Evolutionary conservation across 441 rosid species (phyloP), one percentile per base, ranked within the genome.

Genomic region (Syzygium malaccense): DNA sequence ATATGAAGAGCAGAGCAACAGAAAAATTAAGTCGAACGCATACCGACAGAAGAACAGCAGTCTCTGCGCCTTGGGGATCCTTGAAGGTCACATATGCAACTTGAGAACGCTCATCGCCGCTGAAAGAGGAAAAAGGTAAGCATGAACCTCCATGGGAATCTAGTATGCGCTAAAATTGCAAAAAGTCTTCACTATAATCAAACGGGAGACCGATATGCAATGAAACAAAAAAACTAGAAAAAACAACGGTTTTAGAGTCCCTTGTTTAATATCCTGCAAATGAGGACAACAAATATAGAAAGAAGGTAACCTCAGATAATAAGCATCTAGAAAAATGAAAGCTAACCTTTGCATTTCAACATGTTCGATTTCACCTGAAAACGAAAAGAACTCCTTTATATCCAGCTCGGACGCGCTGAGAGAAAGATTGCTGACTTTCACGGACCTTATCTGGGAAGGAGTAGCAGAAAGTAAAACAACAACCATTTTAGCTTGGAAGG

Each of bases 61-160:
- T 95, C 88, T 94, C 95, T 13, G 96, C 96, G 79, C 97, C 97
- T 90, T 94, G 94, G 75, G 94, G 84, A 90, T 94, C 94, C 91
- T 92, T 95, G 93, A 94, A 95, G 89, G 95, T 93, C 90, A 95
- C 96, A 91, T 92, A 93, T 19, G 95, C 95, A 91, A 91, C 89
- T 86, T 91, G 94, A 26, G 94, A 91, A 51, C 86, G 92, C 87
- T 94, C 95, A 84, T 79, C 87, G 86, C 88, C 87, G 2, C 93
- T 93, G 92, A 18, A 90, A 89, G 85, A 49, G 55, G 11, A 79
- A 60, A 37, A 20, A 23, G 8, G 45, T 49, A 84, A 87, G 28
- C 90, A 56, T 85, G 20, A 86, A 41, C 41, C 49, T 85, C 32
- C 55, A 11, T 7, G 86, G 41, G 56, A 75, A 55, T 71, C 48